Conservation (phyloP, 352 stramenopile genomes). For the Pythium oligandrum region DNA sequence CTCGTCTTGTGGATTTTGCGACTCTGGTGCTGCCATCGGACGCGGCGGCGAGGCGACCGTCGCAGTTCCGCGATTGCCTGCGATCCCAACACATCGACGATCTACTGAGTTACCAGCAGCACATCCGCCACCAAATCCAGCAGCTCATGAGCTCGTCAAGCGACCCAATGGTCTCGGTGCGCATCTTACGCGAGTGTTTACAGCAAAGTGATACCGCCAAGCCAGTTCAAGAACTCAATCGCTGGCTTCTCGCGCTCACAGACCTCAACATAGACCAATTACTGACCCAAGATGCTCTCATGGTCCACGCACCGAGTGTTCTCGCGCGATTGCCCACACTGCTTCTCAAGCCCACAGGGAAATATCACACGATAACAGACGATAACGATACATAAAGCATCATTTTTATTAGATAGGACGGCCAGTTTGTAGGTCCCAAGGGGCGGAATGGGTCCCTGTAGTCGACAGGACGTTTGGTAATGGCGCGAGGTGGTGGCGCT, state of each 20-base stretch:
- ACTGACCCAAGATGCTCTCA: conserved; percentile 53
- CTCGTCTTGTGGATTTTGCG: conserved; percentile 34
- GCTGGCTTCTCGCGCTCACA: conserved; percentile 24
- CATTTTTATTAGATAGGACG: conserved; percentile 1
- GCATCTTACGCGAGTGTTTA: conserved; percentile 32
- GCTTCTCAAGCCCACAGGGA: conserved; percentile 39
- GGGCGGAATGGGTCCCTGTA: not conserved
- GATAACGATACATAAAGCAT: too few species aligned
- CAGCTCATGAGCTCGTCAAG: conserved; percentile 5
- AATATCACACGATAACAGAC: conserved; percentile 6
- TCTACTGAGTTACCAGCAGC: conserved; percentile 36
- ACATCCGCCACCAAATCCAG: conserved; percentile 34
- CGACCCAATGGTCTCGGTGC: conserved; percentile 42
- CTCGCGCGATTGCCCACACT: conserved; percentile 36
- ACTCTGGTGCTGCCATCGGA: conserved; percentile 27
- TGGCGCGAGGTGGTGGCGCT: conserved; percentile 16
- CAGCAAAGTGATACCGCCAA: conserved; percentile 45
- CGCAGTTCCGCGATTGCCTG: conserved; percentile 31
- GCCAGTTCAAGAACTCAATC: conserved; percentile 46
- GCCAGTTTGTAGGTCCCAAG: conserved; percentile 1
- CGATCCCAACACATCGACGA: conserved; percentile 60
- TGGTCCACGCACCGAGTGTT: conserved; percentile 39
- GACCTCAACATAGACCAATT: conserved; percentile 42
- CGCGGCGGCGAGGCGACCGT: conserved; percentile 6
- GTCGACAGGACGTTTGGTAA: not conserved